Conservation (phyloP, 306 rosid species). For the Sphenostylis stenocarpa region DNA sequence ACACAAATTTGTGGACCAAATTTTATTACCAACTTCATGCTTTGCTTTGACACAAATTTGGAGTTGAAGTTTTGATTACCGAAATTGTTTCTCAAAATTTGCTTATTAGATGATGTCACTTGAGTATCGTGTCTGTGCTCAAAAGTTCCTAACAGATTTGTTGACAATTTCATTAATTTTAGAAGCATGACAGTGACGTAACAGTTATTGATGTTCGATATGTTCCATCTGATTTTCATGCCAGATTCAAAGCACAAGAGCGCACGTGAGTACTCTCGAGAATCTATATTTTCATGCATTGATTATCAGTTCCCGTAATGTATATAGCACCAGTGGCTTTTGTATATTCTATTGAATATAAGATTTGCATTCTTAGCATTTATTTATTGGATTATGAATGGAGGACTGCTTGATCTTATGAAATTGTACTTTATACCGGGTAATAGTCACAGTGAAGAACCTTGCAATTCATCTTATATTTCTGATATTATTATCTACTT, state of each 20-base stretch:
- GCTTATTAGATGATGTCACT: slow-evolving; percentile 22
- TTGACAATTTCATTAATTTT: slow-evolving; percentile 31
- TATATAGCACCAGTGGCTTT: slow-evolving; percentile 18
- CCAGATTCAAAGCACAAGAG: slow-evolving; percentile 89
- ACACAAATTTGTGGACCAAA: background rate
- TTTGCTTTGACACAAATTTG: background rate
- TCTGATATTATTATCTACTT: background rate
- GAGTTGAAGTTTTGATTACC: slow-evolving; percentile 13
- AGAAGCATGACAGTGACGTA: slow-evolving; percentile 80
- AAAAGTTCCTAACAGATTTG: slow-evolving; percentile 22
- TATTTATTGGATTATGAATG: background rate
- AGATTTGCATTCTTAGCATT: background rate
- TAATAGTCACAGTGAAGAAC: background rate
- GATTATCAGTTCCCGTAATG: background rate
- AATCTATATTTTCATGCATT: slow-evolving; percentile 17
- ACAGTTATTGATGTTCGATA: slow-evolving; percentile 72
- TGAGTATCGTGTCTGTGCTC: background rate
- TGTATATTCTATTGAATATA: background rate
- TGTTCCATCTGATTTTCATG: slow-evolving; percentile 80
- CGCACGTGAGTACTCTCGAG: slow-evolving; percentile 80
- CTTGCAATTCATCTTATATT: no score
- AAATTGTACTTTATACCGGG: background rate
- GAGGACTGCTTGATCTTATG: slow-evolving; percentile 6
- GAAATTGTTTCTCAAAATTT: background rate
- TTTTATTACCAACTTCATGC: background rate